Conservation (phyloP, 257 asterid genomes). For the Penstemon davidsonii region DNA sequence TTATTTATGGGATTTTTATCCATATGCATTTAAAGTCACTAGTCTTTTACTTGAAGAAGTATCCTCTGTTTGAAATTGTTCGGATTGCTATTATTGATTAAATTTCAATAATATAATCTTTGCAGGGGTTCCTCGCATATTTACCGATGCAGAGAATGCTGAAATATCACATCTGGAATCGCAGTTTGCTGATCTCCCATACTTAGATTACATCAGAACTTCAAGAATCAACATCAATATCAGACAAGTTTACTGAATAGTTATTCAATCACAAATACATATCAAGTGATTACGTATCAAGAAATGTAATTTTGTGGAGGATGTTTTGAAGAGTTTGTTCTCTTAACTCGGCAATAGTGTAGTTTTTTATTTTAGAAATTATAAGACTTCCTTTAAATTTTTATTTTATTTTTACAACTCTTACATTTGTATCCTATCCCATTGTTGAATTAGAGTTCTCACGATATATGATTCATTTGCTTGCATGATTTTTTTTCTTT, state of each 20-base stretch:
- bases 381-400: slow-evolving; percentile 5
- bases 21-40: too few relatives aligned
- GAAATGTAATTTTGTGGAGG: slow-evolving; percentile 22
- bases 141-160: slow-evolving; percentile 68
- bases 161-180: slow-evolving; percentile 63
- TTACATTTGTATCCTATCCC: background rate
- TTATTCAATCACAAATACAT: background rate
- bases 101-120: background rate
- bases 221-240: slow-evolving; percentile 95
- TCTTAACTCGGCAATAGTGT: background rate
- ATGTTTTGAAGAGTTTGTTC: background rate
- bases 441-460: background rate
- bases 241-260: slow-evolving; percentile 69
- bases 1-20: too few relatives aligned
- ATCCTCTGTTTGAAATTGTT: background rate
- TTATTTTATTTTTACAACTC: background rate
- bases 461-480: too few relatives aligned
- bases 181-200: slow-evolving; percentile 43
- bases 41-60: background rate
- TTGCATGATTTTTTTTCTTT: too few relatives aligned
- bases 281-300: background rate
- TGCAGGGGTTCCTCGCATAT: slow-evolving; percentile 91
- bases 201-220: slow-evolving; percentile 62
- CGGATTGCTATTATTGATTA: background rate
- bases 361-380: background rate